These are phyloP conservation scores for Globisporangium emineosum DNA, from an alignment of 352 stramenopile genomes.

Conservation along the genomic window DNA sequence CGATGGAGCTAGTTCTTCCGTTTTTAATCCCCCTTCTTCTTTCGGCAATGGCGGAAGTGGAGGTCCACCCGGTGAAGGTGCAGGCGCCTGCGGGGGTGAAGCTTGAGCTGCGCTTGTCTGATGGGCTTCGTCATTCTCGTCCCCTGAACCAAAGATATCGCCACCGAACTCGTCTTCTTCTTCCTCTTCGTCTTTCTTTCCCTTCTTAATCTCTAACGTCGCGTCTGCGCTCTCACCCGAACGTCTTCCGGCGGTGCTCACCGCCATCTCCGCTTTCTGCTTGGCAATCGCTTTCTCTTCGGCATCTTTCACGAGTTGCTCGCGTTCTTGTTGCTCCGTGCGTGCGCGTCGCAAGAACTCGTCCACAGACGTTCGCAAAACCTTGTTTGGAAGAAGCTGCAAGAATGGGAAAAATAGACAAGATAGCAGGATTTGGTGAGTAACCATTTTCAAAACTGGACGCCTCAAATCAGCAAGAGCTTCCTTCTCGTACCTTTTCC, in stretches of 20 bases:
- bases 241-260: slow-evolving; percentile 41
- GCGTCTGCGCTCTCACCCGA: slow-evolving; percentile 73
- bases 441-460: background rate
- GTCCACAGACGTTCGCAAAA: slow-evolving; percentile 77
- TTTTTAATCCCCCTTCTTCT: slow-evolving; percentile 12
- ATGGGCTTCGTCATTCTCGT: slow-evolving; percentile 44
- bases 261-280: slow-evolving; percentile 66
- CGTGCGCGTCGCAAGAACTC: slow-evolving; percentile 76
- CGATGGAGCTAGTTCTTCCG: slow-evolving; percentile 10
- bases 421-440: slow-evolving; percentile 1
- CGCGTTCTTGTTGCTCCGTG: slow-evolving; percentile 80
- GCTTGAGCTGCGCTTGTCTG: slow-evolving; percentile 13
- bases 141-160: slow-evolving; percentile 74
- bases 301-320: slow-evolving; percentile 81
- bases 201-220: slow-evolving; percentile 84
- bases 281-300: slow-evolving; percentile 80
- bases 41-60: slow-evolving; percentile 45
- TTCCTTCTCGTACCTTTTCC: slow-evolving; percentile 43
- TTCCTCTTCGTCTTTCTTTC: slow-evolving; percentile 71
- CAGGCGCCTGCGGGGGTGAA: slow-evolving; percentile 24
- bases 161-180: slow-evolving; percentile 86
- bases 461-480: background rate
- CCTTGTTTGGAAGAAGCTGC: slow-evolving; percentile 75
- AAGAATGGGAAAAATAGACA: background rate
- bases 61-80: background rate